Evolutionary conservation across 306 rosid genomes (phyloP).

Genomic region (Parietaria judaica): DNA sequence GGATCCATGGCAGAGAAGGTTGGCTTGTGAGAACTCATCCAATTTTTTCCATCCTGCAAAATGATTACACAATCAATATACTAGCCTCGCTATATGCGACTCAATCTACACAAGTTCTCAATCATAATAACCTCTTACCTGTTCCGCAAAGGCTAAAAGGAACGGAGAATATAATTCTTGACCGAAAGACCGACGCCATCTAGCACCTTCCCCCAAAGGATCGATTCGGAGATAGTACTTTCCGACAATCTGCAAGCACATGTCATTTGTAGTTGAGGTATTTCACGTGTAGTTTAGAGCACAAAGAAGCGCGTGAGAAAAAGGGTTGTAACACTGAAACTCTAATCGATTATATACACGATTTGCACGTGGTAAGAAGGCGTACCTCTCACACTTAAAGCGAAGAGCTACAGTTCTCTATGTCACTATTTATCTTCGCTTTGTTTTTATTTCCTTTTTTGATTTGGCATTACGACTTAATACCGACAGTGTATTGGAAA

Average conservation of each 20-base stretch:
- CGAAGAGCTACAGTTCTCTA: too few relatives aligned
- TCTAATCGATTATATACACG: too few relatives aligned
- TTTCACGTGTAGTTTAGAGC: too few relatives aligned
- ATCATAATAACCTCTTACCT: slow-evolving; percentile 21
- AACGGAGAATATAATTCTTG: slow-evolving; percentile 78
- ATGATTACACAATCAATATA: slow-evolving; percentile 5
- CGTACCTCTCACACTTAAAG: too few relatives aligned
- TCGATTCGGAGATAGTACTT: slow-evolving; percentile 78
- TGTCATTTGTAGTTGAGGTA: neutral
- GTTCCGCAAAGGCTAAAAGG: slow-evolving; percentile 72
- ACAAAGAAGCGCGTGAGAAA: too few relatives aligned
- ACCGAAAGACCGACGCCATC: slow-evolving; percentile 79
- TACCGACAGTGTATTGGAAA: slow-evolving; percentile 8
- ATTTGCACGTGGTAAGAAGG: too few relatives aligned
- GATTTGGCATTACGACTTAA: neutral
- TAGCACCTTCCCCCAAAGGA: slow-evolving; percentile 64
- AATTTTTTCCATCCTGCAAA: slow-evolving; percentile 44
- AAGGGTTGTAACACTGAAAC: too few relatives aligned
- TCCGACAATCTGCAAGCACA: slow-evolving; percentile 47
- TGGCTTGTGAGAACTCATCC: slow-evolving; percentile 49
- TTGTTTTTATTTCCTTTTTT: too few relatives aligned
- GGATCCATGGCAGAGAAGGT: slow-evolving; percentile 51
- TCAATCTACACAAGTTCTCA: neutral
- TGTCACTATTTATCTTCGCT: too few relatives aligned
- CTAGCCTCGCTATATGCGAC: too few relatives aligned